Evolutionary conservation across 169 alveolate genomes (phyloP).

Genomic region (Cyclospora cayetanensis): DNA sequence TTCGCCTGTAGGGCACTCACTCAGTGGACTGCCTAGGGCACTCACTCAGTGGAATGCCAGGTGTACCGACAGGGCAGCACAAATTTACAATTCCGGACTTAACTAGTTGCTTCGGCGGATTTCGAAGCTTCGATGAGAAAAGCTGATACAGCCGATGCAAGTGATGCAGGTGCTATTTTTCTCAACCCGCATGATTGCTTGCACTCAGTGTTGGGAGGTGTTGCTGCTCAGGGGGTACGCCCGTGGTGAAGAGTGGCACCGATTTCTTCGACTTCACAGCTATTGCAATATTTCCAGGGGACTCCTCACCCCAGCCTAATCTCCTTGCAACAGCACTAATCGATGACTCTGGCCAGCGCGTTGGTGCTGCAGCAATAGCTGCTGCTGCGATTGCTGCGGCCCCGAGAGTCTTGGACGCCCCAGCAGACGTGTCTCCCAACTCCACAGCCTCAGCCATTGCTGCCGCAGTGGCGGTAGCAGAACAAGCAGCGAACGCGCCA

Average conservation of each 20-base stretch:
- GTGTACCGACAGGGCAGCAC: no score
- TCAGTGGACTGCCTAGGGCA: no score
- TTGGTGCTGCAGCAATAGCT: slow-evolving; percentile 65
- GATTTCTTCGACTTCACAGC: slow-evolving; percentile 87
- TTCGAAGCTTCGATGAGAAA: no score
- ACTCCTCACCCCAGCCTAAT: slow-evolving; percentile 48
- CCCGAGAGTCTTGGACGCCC: slow-evolving; percentile 16
- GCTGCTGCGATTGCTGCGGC: slow-evolving; percentile 58
- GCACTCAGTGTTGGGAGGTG: no score
- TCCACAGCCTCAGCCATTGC: slow-evolving; percentile 60
- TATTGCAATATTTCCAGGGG: slow-evolving; percentile 78
- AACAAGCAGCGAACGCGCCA: slow-evolving; percentile 4
- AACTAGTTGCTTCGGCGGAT: no score
- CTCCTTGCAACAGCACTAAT: slow-evolving; percentile 52
- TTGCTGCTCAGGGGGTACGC: slow-evolving; percentile 72
- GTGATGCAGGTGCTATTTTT: no score
- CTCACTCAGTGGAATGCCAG: no score
- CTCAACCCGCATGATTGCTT: no score
- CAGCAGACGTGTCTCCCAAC: background rate
- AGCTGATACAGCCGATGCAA: no score
- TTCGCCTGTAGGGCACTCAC: no score
- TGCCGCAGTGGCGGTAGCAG: slow-evolving; percentile 62
- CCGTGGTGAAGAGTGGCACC: slow-evolving; percentile 89
- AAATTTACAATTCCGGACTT: no score
- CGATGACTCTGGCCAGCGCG: slow-evolving; percentile 53